Base-by-base conservation (phyloP, 2,329 filamentous ascomycete species). In the Colletotrichum sp. region DNA sequence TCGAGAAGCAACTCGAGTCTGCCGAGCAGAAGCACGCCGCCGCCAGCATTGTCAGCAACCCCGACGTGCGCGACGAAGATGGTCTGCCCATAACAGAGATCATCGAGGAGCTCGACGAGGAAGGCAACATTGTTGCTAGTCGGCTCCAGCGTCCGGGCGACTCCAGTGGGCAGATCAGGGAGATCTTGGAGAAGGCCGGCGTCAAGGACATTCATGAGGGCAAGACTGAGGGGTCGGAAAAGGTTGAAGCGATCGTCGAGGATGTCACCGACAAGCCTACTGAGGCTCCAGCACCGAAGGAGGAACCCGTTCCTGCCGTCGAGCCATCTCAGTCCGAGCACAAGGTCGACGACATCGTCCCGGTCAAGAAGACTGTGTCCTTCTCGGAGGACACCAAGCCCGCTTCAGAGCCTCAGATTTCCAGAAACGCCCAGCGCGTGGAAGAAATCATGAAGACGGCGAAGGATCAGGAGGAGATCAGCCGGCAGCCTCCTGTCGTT, bases 71-170 rank as follows among this genome's bases (percentile, higher is more conserved):
- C 68, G 92, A 94, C 76, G 93, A 94, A 76, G 92, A 93, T 15
- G 93, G 92, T 2, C 87, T 96, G 68, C 94, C 96, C 1, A 91
- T 98, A 74, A 96, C 94, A 36, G 97, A 98, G 80, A 98, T 99
- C 78, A 88, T 95, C 71, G 97, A 99, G 84, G 92, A 98, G 85
- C 88, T 98, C 28, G 97, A 98, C 81, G 96, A 98, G 11, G 91
- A 98, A 13, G 97, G 93, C 72, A 97, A 98, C 80, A 90, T 98
- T 6, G 84, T 98, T 66, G 94, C 91, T 0, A 92, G 90, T 79
- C 90, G 87, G 71, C 86, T 94, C 34, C 91, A 92, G 48, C 91
- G 87, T n/a, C 94, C 95, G 0, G 93, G 93, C 8, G 91, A 93
- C 68, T 87, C 90, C 16, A 91, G 94, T 22, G 88, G 92, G 11